phyloP scores from a whole-genome alignment of 2,329 filamentous ascomycete species.

The Aureobasidium vineae region DNA sequence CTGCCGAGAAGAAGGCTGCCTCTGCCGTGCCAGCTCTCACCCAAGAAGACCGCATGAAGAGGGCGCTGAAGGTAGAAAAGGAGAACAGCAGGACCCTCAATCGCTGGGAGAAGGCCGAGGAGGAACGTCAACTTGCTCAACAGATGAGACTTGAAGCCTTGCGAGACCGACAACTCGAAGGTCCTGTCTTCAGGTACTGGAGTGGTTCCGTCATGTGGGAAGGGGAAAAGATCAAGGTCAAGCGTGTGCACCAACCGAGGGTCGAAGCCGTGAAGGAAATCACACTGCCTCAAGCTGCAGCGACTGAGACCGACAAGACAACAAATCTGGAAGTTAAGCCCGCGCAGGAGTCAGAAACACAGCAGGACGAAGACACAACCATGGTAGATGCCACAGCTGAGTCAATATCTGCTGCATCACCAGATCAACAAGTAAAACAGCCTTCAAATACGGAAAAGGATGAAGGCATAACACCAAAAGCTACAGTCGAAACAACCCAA shows the following conservation, averaged over 20 bases:
- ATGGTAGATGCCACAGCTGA: conserved; percentile 2
- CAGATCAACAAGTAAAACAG: not conserved
- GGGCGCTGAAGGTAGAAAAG: conserved; percentile 80
- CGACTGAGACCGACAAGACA: not conserved
- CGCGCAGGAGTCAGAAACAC: not conserved
- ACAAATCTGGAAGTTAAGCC: not conserved
- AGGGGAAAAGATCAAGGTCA: conserved; percentile 68
- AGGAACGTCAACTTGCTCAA: conserved; percentile 79
- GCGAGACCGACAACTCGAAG: conserved; percentile 80
- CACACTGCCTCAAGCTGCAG: not conserved
- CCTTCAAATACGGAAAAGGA: not conserved
- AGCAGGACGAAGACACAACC: not conserved
- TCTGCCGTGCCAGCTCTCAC: conserved; percentile 29
- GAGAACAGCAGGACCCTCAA: conserved; percentile 87
- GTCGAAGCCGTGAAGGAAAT: conserved; percentile 31
- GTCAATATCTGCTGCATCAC: not conserved
- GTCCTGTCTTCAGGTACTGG: conserved; percentile 88
- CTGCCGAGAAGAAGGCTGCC: conserved; percentile 46
- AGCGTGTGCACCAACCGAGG: conserved; percentile 40
- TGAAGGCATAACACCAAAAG: not conserved
- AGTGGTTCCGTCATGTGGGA: conserved; percentile 85
- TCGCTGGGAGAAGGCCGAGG: conserved; percentile 91
- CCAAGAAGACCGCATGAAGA: conserved; percentile 76
- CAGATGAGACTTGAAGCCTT: conserved; percentile 80
- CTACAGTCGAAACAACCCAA: not conserved